Percentiles rank a stretch among this genome's conserved stretches.
Evolutionary conservation across 495 filamentous ascomycete species (phyloP).

Genomic region (Aspergillus sclerotiicarbonarius): DNA sequence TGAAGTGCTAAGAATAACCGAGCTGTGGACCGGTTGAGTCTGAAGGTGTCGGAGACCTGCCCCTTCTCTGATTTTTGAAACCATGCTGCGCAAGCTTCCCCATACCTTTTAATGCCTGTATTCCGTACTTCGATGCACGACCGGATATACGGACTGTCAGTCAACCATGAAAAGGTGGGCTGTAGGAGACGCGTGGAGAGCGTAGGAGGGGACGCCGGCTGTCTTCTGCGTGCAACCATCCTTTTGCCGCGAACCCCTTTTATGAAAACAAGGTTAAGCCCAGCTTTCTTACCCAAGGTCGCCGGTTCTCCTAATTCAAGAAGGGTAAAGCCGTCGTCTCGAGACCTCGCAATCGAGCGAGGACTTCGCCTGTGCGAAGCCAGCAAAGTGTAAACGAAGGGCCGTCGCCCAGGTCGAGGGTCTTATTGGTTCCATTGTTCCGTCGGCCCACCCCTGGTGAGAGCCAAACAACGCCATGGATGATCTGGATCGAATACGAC

Average conservation of each 20-base stretch:
- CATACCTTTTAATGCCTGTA: too few relatives aligned
- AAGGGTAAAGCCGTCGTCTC: conserved; percentile 5
- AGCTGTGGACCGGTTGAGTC: background rate
- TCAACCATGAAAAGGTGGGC: too few relatives aligned
- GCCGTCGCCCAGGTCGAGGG: background rate
- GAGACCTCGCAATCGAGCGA: background rate
- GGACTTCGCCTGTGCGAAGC: background rate
- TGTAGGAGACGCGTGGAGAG: background rate
- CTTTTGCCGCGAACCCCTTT: background rate
- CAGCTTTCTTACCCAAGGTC: background rate
- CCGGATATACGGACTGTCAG: too few relatives aligned
- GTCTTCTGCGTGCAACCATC: background rate
- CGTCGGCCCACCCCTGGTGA: conserved; percentile 3
- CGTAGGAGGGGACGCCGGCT: too few relatives aligned
- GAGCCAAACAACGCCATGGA: conserved; percentile 2
- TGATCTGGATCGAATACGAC: conserved; percentile 3
- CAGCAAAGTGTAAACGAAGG: background rate
- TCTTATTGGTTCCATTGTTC: background rate
- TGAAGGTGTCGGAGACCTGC: background rate
- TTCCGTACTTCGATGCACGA: too few relatives aligned
- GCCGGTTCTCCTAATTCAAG: background rate
- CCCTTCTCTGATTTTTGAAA: too few relatives aligned
- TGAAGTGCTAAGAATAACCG: conserved; percentile 4
- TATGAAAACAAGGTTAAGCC: background rate
- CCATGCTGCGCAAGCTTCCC: too few relatives aligned